Evolutionary conservation across 176 grass and related monocot species (phyloP).

Genomic region (Eleusine indica): DNA sequence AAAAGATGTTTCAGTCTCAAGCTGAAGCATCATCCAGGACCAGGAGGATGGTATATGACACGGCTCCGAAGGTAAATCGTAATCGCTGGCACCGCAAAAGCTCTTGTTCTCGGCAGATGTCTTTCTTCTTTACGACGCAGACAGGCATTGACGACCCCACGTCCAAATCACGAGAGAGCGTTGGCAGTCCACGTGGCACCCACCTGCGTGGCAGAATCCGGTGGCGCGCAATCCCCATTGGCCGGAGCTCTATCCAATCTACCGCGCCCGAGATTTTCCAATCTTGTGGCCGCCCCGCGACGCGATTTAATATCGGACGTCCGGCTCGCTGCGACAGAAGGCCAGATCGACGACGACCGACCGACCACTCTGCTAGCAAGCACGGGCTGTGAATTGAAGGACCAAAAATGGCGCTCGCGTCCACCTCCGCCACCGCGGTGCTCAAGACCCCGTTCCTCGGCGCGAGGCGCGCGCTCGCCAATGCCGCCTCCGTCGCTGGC

Average conservation of each 20-base stretch:
- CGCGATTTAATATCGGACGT: constrained; percentile 45
- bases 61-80: not conserved
- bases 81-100: not conserved
- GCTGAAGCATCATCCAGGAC: not conserved
- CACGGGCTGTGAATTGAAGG: too few relatives aligned
- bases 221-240: constrained; percentile 68
- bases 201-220: constrained; percentile 45
- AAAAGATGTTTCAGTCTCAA: not conserved
- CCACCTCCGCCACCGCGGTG: constrained; percentile 81
- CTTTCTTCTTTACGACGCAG: not conserved
- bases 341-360: not conserved
- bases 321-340: constrained; percentile 25
- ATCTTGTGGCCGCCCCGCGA: constrained; percentile 55
- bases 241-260: constrained; percentile 80
- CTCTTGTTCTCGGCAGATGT: not conserved
- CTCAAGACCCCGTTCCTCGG: constrained; percentile 76
- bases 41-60: not conserved
- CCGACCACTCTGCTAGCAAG: not conserved
- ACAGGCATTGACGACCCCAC: not conserved
- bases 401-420: constrained; percentile 64
- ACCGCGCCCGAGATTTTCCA: constrained; percentile 53
- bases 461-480: constrained; percentile 57
- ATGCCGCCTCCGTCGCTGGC: constrained; percentile 40
- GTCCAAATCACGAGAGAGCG: constrained; percentile 24
- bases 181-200: constrained; percentile 61